Percentiles rank a stretch among this genome's conserved stretches.
phyloP scores from a whole-genome alignment of 805 yeast genomes.

The Ogataea pini region DNA sequence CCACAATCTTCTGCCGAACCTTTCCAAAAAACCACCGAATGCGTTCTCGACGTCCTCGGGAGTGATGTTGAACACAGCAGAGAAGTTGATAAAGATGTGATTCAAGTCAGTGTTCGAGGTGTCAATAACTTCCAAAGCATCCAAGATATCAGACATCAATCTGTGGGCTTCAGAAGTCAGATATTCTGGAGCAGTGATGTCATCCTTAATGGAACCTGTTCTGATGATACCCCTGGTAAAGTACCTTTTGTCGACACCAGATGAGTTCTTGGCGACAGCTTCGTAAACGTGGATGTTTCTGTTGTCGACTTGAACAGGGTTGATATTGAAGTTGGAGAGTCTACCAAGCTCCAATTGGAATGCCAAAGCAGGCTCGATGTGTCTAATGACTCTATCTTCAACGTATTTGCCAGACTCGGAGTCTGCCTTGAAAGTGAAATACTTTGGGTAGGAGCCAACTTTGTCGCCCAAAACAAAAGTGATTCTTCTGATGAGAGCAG shows the following conservation, averaged over 20 bases:
- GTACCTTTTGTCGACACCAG: constrained; percentile 86
- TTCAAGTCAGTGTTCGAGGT: constrained; percentile 94
- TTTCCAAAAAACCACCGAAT: constrained; percentile 94
- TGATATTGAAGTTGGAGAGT: constrained; percentile 90
- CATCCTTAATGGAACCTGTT: constrained; percentile 93
- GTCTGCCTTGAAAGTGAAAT: constrained; percentile 77
- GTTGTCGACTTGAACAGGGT: constrained; percentile 93
- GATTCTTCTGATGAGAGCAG: constrained; percentile 83
- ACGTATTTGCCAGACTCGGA: constrained; percentile 65
- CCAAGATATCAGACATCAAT: constrained; percentile 92
- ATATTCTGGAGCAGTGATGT: constrained; percentile 89
- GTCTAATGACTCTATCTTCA: constrained; percentile 94
- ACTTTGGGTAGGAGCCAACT: constrained; percentile 89
- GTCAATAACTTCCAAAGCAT: constrained; percentile 91
- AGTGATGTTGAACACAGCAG: constrained; percentile 90
- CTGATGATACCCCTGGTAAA: constrained; percentile 97
- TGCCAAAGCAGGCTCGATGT: constrained; percentile 97
- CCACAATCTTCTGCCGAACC: constrained; percentile 97
- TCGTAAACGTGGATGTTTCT: constrained; percentile 97
- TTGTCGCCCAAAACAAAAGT: constrained; percentile 85
- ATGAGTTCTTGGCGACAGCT: constrained; percentile 91
- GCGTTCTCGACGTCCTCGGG: constrained; percentile 98
- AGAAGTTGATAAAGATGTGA: constrained; percentile 95
- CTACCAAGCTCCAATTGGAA: constrained; percentile 95
- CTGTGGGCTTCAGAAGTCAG: constrained; percentile 95